phyloP scores from a whole-genome alignment of 192 early-diverging fungal genomes.

The Jimgerdemannia flammicorona region DNA sequence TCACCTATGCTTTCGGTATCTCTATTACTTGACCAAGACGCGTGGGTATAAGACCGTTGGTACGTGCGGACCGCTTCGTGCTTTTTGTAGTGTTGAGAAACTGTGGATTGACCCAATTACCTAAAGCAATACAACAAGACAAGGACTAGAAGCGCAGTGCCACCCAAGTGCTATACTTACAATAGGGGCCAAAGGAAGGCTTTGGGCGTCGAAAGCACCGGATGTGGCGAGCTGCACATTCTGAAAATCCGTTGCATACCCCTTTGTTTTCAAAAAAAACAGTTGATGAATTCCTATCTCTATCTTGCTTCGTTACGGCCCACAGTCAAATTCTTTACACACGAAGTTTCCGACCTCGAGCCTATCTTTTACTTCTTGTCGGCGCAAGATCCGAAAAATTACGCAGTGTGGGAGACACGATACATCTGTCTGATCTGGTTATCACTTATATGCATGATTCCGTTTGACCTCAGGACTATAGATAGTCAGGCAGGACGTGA shows the following conservation, averaged over 20 bases:
- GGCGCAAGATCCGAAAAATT: conserved; percentile 14
- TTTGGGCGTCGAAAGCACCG: too few species aligned
- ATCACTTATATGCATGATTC: conserved; percentile 92
- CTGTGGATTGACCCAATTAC: background rate
- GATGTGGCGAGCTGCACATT: background rate
- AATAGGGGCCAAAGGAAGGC: too few species aligned
- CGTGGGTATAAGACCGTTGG: conserved; percentile 88
- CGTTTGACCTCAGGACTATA: conserved; percentile 87
- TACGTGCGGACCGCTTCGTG: conserved; percentile 17
- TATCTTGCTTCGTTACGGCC: background rate
- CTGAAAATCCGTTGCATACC: background rate
- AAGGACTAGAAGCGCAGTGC: too few species aligned
- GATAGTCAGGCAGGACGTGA: conserved; percentile 58
- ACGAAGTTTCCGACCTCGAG: conserved; percentile 86
- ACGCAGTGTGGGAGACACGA: conserved; percentile 66
- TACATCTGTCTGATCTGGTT: conserved; percentile 90
- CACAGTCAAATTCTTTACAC: conserved; percentile 84
- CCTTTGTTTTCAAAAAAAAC: background rate
- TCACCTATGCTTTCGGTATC: conserved; percentile 14
- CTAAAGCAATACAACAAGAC: background rate
- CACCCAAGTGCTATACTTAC: too few species aligned
- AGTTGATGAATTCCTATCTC: background rate
- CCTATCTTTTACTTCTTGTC: conserved; percentile 74
- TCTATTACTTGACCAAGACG: conserved; percentile 82
- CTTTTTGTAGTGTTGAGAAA: background rate